Evolutionary conservation across 345 rosid genomes (phyloP).

Genomic region (Clarkia xantiana): DNA sequence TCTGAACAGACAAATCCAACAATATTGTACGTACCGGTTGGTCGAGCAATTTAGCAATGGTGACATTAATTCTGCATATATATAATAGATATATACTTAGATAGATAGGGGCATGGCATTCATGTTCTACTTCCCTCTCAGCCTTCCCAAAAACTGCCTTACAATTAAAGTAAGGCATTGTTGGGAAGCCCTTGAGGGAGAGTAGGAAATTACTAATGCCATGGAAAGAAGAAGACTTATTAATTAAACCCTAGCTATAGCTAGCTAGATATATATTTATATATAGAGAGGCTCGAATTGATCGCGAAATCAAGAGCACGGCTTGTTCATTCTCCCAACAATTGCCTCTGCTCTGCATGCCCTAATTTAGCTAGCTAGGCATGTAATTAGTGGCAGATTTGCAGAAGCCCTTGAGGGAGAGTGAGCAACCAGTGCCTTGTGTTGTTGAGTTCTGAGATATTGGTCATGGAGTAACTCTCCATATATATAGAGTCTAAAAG

Average conservation of each 20-base stretch:
- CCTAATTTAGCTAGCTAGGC: neutral
- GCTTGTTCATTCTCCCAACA: constrained; percentile 1
- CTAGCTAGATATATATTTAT: too few relatives aligned
- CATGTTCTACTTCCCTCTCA: constrained; percentile 13
- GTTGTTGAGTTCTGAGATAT: neutral
- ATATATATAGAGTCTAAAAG: too few relatives aligned
- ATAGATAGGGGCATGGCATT: too few relatives aligned
- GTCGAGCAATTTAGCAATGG: too few relatives aligned
- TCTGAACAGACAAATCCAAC: too few relatives aligned
- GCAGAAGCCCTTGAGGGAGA: too few relatives aligned
- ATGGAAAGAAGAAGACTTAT: neutral
- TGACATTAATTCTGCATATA: too few relatives aligned
- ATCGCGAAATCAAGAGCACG: constrained; percentile 7
- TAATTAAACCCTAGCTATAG: too few relatives aligned
- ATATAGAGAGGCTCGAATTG: neutral
- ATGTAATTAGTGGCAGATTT: too few relatives aligned
- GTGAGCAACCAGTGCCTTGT: constrained; percentile 9
- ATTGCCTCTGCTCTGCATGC: neutral
- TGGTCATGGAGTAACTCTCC: neutral
- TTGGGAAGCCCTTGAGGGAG: constrained; percentile 30
- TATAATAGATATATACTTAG: too few relatives aligned
- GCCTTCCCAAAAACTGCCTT: neutral
- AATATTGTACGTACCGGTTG: too few relatives aligned
- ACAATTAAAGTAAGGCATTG: neutral
- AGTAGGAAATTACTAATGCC: constrained; percentile 17